Base-by-base conservation (phyloP, 192 early-diverging fungal genomes). In the Pilaira anomala region DNA sequence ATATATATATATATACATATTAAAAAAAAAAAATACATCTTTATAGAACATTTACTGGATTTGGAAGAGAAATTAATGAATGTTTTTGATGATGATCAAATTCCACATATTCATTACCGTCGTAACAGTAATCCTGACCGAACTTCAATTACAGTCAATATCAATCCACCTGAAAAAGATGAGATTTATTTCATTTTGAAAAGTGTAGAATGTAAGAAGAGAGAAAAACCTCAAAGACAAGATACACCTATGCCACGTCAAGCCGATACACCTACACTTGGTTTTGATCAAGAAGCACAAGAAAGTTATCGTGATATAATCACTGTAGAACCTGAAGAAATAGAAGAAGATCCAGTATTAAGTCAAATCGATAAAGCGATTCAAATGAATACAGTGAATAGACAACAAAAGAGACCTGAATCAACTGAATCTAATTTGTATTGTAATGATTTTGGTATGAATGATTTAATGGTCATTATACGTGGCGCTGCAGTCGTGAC, bases 401-500 rank as follows among this genome's bases (percentile, higher is more conserved):
- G 21, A 28, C 1, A n/a, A 11, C 8, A 11, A 0, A 26, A 28
- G n/a, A 28, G 44, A 36, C 67, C 40, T 8, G 22, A 49, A 41
- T 45, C 50, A 1, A 50, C 61, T n/a, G 50, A 74, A 26, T 74
- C 73, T 8, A 62, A 60, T 69, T 18, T 74, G 14, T 72, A 69
- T 29, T 72, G 73, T 2, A 63, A 77, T 58, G 76, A 80, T 48
- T 77, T 80, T 67, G 78, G 78, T 29, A 66, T 80, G 49, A 65
- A 77, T 29, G 78, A 77, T 48, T 41, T 80, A 12, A 69, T 80
- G 72, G 53, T 74, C 14, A 29, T 80, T 33, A 74, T 77, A 13
- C 53, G 76, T 26, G 60, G 67, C 8, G 54, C 65, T 30, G 63
- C 48, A 22, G 11, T 64, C 29, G 54, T 48, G 30, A 22, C 61